Evolutionary conservation across 208 protist species (phyloP).

Genomic region (Balamuthia mandrillaris): DNA sequence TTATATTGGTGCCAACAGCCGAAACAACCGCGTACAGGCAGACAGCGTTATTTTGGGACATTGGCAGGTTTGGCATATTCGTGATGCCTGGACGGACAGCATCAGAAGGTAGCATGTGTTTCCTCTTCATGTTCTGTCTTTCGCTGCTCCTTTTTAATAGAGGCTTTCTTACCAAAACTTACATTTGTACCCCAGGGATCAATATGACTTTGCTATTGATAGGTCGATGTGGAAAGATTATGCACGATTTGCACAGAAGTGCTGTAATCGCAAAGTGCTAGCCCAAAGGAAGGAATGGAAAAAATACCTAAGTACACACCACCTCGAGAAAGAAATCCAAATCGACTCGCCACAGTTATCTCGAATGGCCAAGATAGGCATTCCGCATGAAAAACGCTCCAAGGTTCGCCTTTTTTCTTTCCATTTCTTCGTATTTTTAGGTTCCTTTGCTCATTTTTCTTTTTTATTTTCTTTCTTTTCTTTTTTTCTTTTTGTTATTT

Average conservation of each 20-base stretch:
- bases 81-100: neutral
- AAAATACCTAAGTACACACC: constrained; percentile 18
- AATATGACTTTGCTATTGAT: constrained; percentile 25
- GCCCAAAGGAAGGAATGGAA: constrained; percentile 17
- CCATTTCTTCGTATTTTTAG: no score
- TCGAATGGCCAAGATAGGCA: neutral
- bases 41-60: no score
- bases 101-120: neutral
- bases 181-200: no score
- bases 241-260: neutral
- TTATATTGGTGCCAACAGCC: no score
- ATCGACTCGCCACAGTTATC: constrained; percentile 15
- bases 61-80: constrained; percentile 34
- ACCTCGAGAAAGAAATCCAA: constrained; percentile 36
- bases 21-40: no score
- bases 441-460: no score
- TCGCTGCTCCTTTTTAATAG: no score
- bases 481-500: no score
- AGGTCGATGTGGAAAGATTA: neutral
- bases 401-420: no score
- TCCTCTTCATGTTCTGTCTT: no score
- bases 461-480: no score
- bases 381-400: constrained; percentile 3
- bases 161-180: no score
- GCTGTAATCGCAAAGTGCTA: neutral